Evolutionary conservation across 2,329 filamentous ascomycete genomes (phyloP).

Genomic region (Scopulariopsis brevicaulis): DNA sequence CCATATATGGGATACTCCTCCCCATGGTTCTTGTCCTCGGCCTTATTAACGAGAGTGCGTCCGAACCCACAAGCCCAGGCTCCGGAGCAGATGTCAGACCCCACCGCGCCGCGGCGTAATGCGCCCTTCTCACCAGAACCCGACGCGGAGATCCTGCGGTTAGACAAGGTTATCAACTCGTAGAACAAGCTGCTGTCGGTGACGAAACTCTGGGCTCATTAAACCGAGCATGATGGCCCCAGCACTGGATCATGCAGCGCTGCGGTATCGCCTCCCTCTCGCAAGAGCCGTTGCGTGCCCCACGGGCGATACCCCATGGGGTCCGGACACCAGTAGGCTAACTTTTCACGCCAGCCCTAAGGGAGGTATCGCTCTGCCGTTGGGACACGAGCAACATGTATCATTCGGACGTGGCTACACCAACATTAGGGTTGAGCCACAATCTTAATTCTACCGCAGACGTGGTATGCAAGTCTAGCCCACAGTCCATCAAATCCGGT

Average conservation of each 20-base stretch:
- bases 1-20: too few relatives aligned
- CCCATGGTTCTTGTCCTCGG: too few relatives aligned
- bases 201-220: too few relatives aligned
- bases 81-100: too few relatives aligned
- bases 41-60: too few relatives aligned
- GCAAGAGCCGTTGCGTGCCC: constrained; percentile 43
- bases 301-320: constrained; percentile 41
- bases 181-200: too few relatives aligned
- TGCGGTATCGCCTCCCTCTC: constrained; percentile 39
- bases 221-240: too few relatives aligned
- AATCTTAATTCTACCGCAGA: not conserved
- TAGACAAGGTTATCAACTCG: too few relatives aligned
- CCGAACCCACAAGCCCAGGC: too few relatives aligned
- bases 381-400: not conserved
- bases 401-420: not conserved
- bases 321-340: constrained; percentile 7
- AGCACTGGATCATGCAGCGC: constrained; percentile 34
- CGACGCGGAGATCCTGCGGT: too few relatives aligned
- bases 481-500: not conserved
- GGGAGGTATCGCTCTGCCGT: not conserved
- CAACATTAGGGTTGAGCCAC: not conserved
- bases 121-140: too few relatives aligned
- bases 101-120: too few relatives aligned
- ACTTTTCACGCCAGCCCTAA: not conserved
- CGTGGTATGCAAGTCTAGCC: not conserved